Base-by-base conservation (phyloP, 2,329 filamentous ascomycete species). In the Septoria linicola region DNA sequence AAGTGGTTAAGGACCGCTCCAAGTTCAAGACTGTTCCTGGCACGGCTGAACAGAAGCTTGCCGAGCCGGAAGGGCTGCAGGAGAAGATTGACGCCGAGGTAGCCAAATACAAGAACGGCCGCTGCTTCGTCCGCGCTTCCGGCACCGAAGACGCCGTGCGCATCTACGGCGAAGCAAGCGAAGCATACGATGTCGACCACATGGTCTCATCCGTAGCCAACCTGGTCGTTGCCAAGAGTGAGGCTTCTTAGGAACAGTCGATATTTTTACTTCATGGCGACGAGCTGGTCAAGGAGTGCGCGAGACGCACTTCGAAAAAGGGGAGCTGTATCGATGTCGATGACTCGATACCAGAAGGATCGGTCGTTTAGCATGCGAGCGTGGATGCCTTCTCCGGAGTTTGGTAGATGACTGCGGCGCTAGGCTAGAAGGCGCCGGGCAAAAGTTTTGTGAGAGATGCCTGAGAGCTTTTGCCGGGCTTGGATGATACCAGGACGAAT, bases 121-220 rank as follows among this genome's bases (percentile, higher is more conserved):
- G 93, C 59, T 85, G 88, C 42, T 99, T 99, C 70, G 93, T 90
- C 6, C 85, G 93, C 63, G 90, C 93, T 31, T 93, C 87, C 59
- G 93, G 93, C 23, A 99, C 93, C 0, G 93, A 99, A 72, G 95
- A 99, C 70, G 92, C 90, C 2, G 91, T 96, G 63, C 82, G 93
- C 57, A 91, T 99, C 16, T 99, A 99, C 67, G 92, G 92, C 6
- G 93, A 99, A 73, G 93, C 93, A 3, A 88, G 88, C 31, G 93
- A 88, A 40, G 83, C 88, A 58, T 87, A 84, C 13, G 92, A 97
- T 72, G 90, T 91, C 1, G 91, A 96, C 64, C 90, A 96, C 70
- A 79, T 97, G 57, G 89, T 91, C 51, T 84, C 84, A 63, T 88
- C 89, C 68, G 89, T 97, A 41, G 84, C 55, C 17, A 45, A 49